Evolutionary conservation across 73 alveolate species (phyloP), one percentile per base, ranked within the genome.

Genomic region (Paramecium octaurelia): DNA sequence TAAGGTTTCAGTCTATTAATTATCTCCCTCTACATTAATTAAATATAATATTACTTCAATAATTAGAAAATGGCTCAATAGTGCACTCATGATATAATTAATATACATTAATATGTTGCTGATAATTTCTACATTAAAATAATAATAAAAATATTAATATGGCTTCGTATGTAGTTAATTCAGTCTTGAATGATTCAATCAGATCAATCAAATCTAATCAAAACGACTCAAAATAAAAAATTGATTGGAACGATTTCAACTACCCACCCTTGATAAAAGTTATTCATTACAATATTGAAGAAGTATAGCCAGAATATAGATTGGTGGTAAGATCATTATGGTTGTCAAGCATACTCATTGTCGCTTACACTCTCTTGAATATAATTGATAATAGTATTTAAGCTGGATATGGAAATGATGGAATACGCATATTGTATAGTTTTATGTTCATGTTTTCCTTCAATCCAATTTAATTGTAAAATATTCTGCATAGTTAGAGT

Each of bases 191-290:
- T 64, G 84, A 64, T 27, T 64, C 84, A 0, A 64, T 64, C 2
- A 31, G 50, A 12, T 27, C 8, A 64, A 8, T 64, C 7, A 64
- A 64, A 34, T 64, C 84, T 12, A 64, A 34, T 34, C 42, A 34
- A 27, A 64, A 64, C 1, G 84, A 64, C 8, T 64, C 42, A 20
- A 80, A 80, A 48, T 31, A 16, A 44, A 23, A 80, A 18, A 73
- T 89, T 9, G 36, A 89, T 70, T 89, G 94, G 94, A 77, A 70
- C 48, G 94, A 89, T 46, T 89, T 71, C 50, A 89, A 89, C 36
- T 89, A 89, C 48, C 94, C 94, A 31, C 94, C 94, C 3, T 73
- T 89, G 23, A 70, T 89, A 11, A 89, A 89, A 48, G 92, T 89
- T 16, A 89, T 89, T 27, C 94, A 89, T 73, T 89, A 89, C 71